Conservation (phyloP, 2,329 filamentous ascomycete species). For the Drechslerella stenobrocha region DNA sequence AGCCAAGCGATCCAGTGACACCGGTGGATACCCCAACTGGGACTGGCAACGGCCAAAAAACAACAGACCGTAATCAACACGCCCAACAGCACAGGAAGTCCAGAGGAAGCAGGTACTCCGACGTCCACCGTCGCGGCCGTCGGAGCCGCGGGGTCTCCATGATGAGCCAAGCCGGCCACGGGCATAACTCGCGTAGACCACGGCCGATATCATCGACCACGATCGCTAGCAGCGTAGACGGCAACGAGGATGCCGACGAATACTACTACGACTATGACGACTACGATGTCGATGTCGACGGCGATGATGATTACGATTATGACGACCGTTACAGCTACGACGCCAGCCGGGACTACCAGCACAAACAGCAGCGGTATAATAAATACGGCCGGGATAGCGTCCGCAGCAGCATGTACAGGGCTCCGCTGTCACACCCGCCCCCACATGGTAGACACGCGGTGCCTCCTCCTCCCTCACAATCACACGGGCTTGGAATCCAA, state of each 20-base stretch:
- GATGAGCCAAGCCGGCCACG: background rate
- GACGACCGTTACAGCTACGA: conserved; percentile 24
- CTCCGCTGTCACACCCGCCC: background rate
- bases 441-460: background rate
- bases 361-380: conserved; percentile 9
- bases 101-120: background rate
- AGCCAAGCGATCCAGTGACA: background rate
- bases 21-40: conserved; percentile 4
- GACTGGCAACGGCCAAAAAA: background rate
- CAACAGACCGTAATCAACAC: background rate
- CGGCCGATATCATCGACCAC: conserved; percentile 39
- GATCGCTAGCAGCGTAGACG: conserved; percentile 25
- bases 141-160: background rate
- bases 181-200: conserved; percentile 11
- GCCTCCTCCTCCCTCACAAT: background rate
- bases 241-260: conserved; percentile 4
- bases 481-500: background rate
- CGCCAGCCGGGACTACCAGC: conserved; percentile 18
- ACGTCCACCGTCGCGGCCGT: background rate
- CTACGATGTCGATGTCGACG: conserved; percentile 13
- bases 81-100: background rate
- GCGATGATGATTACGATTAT: conserved; percentile 15
- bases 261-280: conserved; percentile 13
- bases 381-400: background rate
- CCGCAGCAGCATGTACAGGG: background rate